A percentile compares a stretch with the other conserved stretches of the same genome.
Conservation (phyloP, 2,329 filamentous ascomycete species). For the Ascosphaera apis region DNA sequence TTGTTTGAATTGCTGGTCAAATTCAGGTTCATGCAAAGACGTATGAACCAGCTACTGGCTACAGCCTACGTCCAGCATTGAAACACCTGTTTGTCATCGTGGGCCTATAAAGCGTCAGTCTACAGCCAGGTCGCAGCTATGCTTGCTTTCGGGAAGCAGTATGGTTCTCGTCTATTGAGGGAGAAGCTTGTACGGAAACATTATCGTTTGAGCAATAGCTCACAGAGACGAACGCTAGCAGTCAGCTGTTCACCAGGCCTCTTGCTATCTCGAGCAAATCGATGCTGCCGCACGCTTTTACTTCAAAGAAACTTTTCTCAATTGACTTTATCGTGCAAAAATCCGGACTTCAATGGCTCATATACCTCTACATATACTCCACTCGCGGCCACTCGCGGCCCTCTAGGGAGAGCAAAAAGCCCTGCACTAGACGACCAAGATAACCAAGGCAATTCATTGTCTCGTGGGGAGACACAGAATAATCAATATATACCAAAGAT, state of each 20-base stretch:
- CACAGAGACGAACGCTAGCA: background rate
- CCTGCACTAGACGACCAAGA: background rate
- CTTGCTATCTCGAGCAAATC: background rate
- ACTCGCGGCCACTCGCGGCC: background rate
- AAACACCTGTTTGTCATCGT: too few species aligned
- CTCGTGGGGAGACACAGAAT: background rate
- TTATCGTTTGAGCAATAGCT: too few species aligned
- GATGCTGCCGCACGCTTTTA: background rate
- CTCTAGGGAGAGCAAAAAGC: background rate
- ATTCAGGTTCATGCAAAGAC: too few species aligned
- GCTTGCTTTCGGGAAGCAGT: background rate
- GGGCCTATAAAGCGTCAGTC: too few species aligned
- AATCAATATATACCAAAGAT: constrained; percentile 12
- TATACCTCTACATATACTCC: background rate
- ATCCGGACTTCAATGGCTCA: background rate
- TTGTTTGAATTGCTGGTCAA: too few species aligned
- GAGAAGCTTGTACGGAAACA: background rate
- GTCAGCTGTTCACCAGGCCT: background rate
- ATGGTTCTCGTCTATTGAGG: background rate
- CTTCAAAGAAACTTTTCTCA: background rate
- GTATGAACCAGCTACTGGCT: too few species aligned
- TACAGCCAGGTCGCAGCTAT: background rate
- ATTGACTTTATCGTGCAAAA: background rate
- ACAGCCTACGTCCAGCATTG: too few species aligned
- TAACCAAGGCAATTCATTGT: background rate